These are phyloP conservation scores for Macrolepiota fuliginosa DNA, from an alignment of 768 basidiomycete genomes.

Conservation along the genomic window DNA sequence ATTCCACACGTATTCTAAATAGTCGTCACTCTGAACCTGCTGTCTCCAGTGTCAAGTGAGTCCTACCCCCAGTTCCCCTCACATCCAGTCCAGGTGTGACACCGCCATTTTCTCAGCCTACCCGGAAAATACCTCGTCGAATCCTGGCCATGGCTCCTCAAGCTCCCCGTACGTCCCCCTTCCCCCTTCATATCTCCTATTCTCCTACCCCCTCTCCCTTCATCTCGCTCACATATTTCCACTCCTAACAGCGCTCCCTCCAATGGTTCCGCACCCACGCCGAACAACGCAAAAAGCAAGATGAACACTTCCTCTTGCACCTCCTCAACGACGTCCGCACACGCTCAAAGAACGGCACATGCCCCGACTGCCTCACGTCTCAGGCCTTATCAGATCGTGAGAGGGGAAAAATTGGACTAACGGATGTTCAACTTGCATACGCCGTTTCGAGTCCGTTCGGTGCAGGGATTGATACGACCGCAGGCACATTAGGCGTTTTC, in stretches of 20 bases:
- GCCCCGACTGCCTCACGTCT: slow-evolving; percentile 31
- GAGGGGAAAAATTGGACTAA: slow-evolving; percentile 36
- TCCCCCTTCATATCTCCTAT: background rate
- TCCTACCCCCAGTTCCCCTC: background rate
- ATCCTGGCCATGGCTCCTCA: slow-evolving; percentile 11
- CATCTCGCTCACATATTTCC: background rate
- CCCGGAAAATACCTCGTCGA: slow-evolving; percentile 13
- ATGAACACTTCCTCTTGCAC: slow-evolving; percentile 22
- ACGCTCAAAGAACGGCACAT: slow-evolving; percentile 18
- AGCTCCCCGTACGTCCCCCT: slow-evolving; percentile 11
- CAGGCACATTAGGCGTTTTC: slow-evolving; percentile 23
- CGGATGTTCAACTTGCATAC: slow-evolving; percentile 42
- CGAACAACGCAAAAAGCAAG: slow-evolving; percentile 21
- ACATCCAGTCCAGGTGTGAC: background rate
- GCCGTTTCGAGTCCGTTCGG: slow-evolving; percentile 27
- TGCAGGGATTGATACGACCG: slow-evolving; percentile 21
- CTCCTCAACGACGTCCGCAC: slow-evolving; percentile 25
- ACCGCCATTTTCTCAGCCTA: background rate
- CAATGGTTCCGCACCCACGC: slow-evolving; percentile 30
- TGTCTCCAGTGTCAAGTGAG: slow-evolving; percentile 14
- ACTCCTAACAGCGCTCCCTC: slow-evolving; percentile 19
- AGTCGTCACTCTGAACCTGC: background rate
- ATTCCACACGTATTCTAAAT: background rate
- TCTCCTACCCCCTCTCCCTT: background rate
- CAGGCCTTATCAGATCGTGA: slow-evolving; percentile 37